Percentiles rank a stretch among this genome's conserved stretches.
These are phyloP conservation scores for Scheffersomyces quercinus DNA, from an alignment of 1,139 yeast genomes.

Conservation along the genomic window DNA sequence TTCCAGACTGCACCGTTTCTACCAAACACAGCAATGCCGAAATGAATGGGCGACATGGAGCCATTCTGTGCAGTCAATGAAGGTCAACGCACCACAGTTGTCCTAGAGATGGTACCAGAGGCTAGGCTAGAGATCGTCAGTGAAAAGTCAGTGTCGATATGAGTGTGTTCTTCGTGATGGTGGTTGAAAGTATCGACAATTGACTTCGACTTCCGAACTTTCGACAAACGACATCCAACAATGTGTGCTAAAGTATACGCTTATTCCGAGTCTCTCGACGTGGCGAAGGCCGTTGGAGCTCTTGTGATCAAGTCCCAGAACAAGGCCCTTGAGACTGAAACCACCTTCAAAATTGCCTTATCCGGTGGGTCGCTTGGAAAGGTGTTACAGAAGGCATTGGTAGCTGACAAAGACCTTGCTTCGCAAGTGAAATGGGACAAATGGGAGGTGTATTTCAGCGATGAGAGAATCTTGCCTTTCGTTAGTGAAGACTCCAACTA, in stretches of 20 bases:
- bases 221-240: not conserved
- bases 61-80: too few species aligned
- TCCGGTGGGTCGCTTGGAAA: constrained; percentile 91
- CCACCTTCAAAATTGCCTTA: constrained; percentile 70
- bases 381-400: constrained; percentile 68
- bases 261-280: constrained; percentile 53
- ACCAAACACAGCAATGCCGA: too few species aligned
- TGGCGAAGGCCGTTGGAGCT: constrained; percentile 59
- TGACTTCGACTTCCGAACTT: not conserved
- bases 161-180: too few species aligned
- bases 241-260: constrained; percentile 49
- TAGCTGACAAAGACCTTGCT: constrained; percentile 52
- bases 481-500: constrained; percentile 72
- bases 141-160: too few species aligned
- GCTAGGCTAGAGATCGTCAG: too few species aligned
- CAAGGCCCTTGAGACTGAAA: constrained; percentile 40
- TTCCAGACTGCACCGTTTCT: too few species aligned
- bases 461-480: constrained; percentile 92
- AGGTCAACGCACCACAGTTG: too few species aligned
- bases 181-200: not conserved
- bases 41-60: too few species aligned
- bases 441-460: constrained; percentile 97
- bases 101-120: too few species aligned
- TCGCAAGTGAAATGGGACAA: constrained; percentile 58
- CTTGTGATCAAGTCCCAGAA: constrained; percentile 58